Percentiles rank a stretch among this genome's conserved stretches.
phyloP scores from a whole-genome alignment of 345 rosid species.

The Pugionium cornutum region DNA sequence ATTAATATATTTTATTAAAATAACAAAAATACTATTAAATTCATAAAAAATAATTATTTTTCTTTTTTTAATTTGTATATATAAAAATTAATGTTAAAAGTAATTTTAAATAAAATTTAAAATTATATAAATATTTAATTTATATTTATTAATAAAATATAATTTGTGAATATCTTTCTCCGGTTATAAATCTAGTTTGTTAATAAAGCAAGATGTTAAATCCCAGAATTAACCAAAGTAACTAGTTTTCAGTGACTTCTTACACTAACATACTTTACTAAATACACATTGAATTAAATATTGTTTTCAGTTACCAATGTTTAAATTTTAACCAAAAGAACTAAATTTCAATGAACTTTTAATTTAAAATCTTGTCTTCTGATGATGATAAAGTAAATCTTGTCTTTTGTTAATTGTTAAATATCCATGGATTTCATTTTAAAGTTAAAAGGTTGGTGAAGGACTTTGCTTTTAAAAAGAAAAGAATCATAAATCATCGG shows the following conservation, averaged over 20 bases:
- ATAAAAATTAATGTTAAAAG: no score
- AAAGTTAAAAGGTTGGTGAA: no score
- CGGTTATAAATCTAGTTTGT: no score
- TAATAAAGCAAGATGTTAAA: not conserved
- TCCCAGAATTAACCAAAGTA: constrained; percentile 8
- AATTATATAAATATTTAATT: not conserved
- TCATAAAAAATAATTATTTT: no score
- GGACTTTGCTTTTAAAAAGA: not conserved
- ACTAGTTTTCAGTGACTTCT: constrained; percentile 25
- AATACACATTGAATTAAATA: not conserved
- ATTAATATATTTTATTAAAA: no score
- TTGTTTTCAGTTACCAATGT: not conserved
- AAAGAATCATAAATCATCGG: constrained; percentile 5
- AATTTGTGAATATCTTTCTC: no score
- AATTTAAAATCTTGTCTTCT: no score
- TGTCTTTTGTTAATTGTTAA: not conserved
- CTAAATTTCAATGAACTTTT: no score
- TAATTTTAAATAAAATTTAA: no score
- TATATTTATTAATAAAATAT: no score
- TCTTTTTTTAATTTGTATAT: no score
- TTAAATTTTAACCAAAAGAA: not conserved
- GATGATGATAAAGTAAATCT: not conserved
- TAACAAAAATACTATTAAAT: no score
- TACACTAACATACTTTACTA: constrained; percentile 2
- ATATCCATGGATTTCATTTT: not conserved